Percentiles rank a stretch among this genome's conserved stretches.
Evolutionary conservation across 768 basidiomycete species (phyloP).

Genomic region (Nevesoporus exiguus): DNA sequence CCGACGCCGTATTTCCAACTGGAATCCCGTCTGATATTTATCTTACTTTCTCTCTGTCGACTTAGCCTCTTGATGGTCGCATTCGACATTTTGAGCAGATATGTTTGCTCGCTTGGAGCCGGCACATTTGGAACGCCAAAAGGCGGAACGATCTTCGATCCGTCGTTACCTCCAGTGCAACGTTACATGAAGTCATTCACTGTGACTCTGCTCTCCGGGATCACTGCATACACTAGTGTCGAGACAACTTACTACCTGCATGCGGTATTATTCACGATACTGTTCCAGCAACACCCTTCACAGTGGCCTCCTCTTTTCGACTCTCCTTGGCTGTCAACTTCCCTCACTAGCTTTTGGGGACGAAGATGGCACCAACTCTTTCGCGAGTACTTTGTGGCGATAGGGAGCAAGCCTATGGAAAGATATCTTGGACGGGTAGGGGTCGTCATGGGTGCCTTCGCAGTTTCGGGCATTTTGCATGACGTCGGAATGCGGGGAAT

Average conservation of each 20-base stretch:
- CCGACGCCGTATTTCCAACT: constrained; percentile 12
- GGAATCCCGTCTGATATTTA: constrained; percentile 21
- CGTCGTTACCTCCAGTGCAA: constrained; percentile 29
- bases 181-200: constrained; percentile 42
- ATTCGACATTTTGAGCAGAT: constrained; percentile 3
- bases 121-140: constrained; percentile 34
- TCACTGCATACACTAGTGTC: constrained; percentile 44
- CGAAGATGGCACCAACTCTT: constrained; percentile 68
- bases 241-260: constrained; percentile 40
- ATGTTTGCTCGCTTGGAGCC: constrained; percentile 32
- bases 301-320: constrained; percentile 67
- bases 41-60: constrained; percentile 14
- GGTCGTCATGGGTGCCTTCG: constrained; percentile 54
- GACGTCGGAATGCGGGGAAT: constrained; percentile 56
- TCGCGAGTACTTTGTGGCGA: constrained; percentile 49
- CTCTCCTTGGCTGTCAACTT: constrained; percentile 53
- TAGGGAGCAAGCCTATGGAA: constrained; percentile 46
- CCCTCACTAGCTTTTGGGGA: constrained; percentile 62
- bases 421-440: constrained; percentile 46
- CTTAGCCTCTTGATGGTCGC: not conserved
- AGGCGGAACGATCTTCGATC: constrained; percentile 39
- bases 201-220: constrained; percentile 43
- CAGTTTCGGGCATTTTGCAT: constrained; percentile 59
- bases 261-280: constrained; percentile 41
- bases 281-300: constrained; percentile 46